Evolutionary conservation across 257 asterid species (phyloP).

Genomic region (Scutellaria baicalensis): DNA sequence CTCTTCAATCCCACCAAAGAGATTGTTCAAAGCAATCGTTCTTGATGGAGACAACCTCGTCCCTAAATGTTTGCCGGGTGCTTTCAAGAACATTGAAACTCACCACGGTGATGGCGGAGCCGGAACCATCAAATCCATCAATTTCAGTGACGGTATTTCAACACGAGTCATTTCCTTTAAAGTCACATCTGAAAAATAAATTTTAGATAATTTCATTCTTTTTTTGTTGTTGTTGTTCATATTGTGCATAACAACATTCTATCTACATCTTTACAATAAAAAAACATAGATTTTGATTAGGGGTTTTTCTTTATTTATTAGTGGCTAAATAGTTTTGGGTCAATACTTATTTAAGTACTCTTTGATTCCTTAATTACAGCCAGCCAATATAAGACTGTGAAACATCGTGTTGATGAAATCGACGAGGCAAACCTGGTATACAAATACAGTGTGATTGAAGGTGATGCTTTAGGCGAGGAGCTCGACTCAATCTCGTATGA

Average conservation of each 20-base stretch:
- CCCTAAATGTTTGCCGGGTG: constrained; percentile 26
- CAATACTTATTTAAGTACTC: too few species aligned
- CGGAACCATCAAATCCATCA: constrained; percentile 30
- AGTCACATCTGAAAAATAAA: too few species aligned
- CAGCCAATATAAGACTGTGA: constrained; percentile 16
- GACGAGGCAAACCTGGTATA: constrained; percentile 28
- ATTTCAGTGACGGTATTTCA: constrained; percentile 5
- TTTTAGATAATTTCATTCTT: too few species aligned
- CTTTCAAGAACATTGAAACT: constrained; percentile 27
- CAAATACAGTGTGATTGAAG: constrained; percentile 19
- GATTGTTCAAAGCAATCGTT: constrained; percentile 31
- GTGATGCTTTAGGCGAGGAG: not conserved
- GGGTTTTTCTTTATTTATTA: too few species aligned
- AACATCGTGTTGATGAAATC: constrained; percentile 28
- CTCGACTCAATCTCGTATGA: constrained; percentile 28
- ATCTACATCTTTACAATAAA: too few species aligned
- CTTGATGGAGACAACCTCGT: constrained; percentile 31
- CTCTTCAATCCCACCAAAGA: constrained; percentile 34
- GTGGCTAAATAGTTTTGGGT: too few species aligned
- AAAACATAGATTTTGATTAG: too few species aligned
- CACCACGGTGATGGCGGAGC: constrained; percentile 36
- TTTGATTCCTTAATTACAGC: too few species aligned
- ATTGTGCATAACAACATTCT: too few species aligned
- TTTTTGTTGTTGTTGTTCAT: too few species aligned
- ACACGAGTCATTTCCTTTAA: not conserved